These are phyloP conservation scores for Alternaria tenuissima DNA, from an alignment of 2,329 filamentous ascomycete species.

Conservation along the genomic window DNA sequence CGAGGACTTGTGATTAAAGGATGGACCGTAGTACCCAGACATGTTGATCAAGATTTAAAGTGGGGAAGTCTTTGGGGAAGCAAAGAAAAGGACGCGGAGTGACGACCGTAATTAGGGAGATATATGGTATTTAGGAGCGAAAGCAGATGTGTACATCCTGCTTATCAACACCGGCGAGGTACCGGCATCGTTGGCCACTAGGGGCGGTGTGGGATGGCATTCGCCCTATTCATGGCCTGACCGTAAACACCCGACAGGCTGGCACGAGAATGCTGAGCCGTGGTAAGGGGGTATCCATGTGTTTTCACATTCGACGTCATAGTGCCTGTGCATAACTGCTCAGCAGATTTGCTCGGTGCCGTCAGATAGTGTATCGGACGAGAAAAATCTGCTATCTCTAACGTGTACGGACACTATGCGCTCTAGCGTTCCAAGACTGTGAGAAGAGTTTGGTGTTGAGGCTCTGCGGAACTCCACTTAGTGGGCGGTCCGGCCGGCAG, in stretches of 20 bases:
- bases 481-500: constrained; percentile 14
- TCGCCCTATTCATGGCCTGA: constrained; percentile 6
- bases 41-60: constrained; percentile 9
- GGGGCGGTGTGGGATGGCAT: constrained; percentile 7
- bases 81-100: not conserved
- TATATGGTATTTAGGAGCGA: constrained; percentile 1
- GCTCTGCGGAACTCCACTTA: constrained; percentile 33
- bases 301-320: constrained; percentile 10
- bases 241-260: constrained; percentile 19
- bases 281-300: not conserved
- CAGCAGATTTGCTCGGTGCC: constrained; percentile 1
- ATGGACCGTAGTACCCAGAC: constrained; percentile 30
- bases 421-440: constrained; percentile 15
- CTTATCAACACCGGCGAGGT: constrained; percentile 6
- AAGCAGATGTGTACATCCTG: constrained; percentile 5
- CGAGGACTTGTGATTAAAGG: constrained; percentile 20
- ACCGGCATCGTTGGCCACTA: constrained; percentile 14
- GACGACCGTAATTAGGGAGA: not conserved
- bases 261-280: constrained; percentile 1
- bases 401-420: constrained; percentile 15
- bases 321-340: not conserved
- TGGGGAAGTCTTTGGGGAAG: constrained; percentile 6
- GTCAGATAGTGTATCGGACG: constrained; percentile 4
- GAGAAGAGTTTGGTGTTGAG: constrained; percentile 26
- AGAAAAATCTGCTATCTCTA: constrained; percentile 16